phyloP scores from a whole-genome alignment of 495 filamentous ascomycete species.

The Pseudevernia furfuracea region DNA sequence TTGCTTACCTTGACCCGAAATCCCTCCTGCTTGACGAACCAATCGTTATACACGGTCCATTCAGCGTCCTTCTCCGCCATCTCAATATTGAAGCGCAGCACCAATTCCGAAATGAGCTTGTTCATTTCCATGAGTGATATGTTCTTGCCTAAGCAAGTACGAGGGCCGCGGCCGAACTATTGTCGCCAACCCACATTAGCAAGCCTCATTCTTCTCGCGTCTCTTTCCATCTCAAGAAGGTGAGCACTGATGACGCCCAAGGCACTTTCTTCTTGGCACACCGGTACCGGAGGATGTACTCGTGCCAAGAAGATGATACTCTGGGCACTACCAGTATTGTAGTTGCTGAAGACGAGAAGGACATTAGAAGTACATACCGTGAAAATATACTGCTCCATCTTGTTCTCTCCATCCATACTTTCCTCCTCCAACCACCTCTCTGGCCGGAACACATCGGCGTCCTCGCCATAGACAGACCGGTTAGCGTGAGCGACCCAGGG shows the following conservation, averaged over 20 bases:
- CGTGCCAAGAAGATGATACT: neutral
- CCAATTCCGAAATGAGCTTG: conserved; percentile 40
- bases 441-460: conserved; percentile 37
- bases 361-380: conserved; percentile 2
- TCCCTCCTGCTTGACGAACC: conserved; percentile 43
- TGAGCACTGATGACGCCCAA: neutral
- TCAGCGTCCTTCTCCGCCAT: conserved; percentile 27
- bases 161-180: conserved; percentile 42
- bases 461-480: conserved; percentile 38
- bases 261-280: neutral
- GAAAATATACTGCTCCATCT: conserved; percentile 20
- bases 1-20: conserved; percentile 20
- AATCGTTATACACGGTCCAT: conserved; percentile 38
- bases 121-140: conserved; percentile 43
- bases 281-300: neutral
- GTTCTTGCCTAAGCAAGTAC: conserved; percentile 43
- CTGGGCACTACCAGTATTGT: neutral
- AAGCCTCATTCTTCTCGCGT: neutral
- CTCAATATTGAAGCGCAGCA: conserved; percentile 39
- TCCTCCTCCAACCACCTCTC: conserved; percentile 40
- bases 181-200: neutral
- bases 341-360: neutral
- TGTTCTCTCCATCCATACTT: neutral
- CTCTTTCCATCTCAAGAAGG: neutral
- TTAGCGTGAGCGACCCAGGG: conserved; percentile 47